Percentiles rank a stretch among this genome's conserved stretches.
Conservation (phyloP, 2,329 filamentous ascomycete species). For the Fusarium avenaceum region DNA sequence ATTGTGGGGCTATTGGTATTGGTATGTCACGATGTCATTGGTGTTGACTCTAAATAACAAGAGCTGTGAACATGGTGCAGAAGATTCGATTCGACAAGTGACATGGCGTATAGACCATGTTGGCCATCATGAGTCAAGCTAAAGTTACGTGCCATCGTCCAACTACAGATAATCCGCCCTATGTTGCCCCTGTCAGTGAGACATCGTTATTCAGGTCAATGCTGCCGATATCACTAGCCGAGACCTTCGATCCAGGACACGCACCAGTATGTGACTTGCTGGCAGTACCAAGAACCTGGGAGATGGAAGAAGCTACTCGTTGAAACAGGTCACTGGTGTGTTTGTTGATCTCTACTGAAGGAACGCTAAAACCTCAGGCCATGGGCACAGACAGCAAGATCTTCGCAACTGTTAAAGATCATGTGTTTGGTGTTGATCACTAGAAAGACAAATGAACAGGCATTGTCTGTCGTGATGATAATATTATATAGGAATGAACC, state of each 20-base stretch:
- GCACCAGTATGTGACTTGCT: not conserved
- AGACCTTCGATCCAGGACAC: slow-evolving; percentile 10
- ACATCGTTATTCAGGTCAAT: slow-evolving; percentile 3
- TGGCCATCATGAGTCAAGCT: not conserved
- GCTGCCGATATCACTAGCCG: slow-evolving; percentile 9
- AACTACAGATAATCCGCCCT: not conserved
- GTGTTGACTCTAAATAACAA: slow-evolving; percentile 2
- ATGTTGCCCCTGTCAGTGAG: slow-evolving; percentile 4
- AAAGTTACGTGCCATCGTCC: not conserved
- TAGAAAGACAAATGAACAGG: not conserved
- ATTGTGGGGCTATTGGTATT: slow-evolving; percentile 28
- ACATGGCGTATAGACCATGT: not conserved
- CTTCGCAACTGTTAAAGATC: not conserved
- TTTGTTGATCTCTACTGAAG: not conserved
- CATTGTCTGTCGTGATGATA: not conserved
- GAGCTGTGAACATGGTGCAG: not conserved
- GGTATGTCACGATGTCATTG: not conserved
- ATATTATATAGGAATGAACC: slow-evolving; percentile 1
- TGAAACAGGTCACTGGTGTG: not conserved
- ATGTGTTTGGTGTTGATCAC: not conserved
- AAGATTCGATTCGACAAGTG: not conserved
- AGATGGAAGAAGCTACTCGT: not conserved
- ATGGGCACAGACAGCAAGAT: not conserved
- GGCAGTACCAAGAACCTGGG: slow-evolving; percentile 3
- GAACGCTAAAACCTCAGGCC: no score